These are phyloP conservation scores for Mortierella sp. DNA, from an alignment of 371 early-diverging fungal species.

Conservation along the genomic window DNA sequence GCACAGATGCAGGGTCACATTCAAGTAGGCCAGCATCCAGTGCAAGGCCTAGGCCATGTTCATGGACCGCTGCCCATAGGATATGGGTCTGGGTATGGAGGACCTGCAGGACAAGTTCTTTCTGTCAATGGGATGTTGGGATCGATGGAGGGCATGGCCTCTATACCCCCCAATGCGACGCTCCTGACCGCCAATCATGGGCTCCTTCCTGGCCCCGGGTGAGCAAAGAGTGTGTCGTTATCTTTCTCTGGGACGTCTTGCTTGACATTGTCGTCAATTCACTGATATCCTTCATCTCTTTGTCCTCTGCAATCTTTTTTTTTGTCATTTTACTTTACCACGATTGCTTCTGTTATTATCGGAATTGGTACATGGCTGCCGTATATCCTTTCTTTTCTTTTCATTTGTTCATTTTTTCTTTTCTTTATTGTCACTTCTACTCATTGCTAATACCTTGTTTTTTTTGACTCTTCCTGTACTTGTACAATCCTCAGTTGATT, in stretches of 20 bases:
- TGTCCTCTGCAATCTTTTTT: neutral
- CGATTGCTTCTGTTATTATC: no score
- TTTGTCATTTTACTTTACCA: neutral
- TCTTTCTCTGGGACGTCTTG: neutral
- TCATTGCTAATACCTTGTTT: neutral
- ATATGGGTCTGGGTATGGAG: neutral
- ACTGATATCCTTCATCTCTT: neutral
- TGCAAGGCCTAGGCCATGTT: neutral
- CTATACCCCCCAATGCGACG: slow-evolving; percentile 14
- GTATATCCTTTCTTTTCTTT: neutral
- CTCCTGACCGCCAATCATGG: neutral
- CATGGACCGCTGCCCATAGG: neutral
- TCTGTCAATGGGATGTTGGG: slow-evolving; percentile 3
- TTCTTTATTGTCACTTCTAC: neutral
- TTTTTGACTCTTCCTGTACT: neutral
- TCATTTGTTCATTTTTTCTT: neutral
- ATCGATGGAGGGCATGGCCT: neutral
- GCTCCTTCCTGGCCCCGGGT: neutral
- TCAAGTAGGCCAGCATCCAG: neutral
- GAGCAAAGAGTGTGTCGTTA: neutral
- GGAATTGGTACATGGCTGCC: no score
- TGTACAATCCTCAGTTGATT: neutral
- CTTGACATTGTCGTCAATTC: neutral
- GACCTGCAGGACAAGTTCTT: neutral
- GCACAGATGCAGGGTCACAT: neutral